Conservation (phyloP, 2,329 filamentous ascomycete species). For the Trichoderma brevicompactum region DNA sequence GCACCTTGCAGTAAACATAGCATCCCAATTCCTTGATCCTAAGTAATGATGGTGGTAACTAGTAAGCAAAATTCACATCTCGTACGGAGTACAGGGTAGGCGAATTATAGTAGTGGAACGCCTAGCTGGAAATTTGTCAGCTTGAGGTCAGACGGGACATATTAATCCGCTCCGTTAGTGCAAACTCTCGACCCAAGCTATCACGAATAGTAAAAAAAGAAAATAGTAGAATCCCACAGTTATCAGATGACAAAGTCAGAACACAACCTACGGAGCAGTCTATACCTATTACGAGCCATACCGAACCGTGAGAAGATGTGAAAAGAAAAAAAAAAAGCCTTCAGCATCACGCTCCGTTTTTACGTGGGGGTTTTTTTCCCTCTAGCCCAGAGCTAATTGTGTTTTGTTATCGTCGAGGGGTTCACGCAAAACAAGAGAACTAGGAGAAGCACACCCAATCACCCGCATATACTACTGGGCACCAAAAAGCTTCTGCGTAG, state of each 20-base stretch:
- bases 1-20: too few relatives aligned
- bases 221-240: background rate
- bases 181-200: constrained; percentile 10
- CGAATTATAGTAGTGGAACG: too few relatives aligned
- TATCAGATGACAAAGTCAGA: constrained; percentile 1
- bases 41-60: too few relatives aligned
- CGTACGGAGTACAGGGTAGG: background rate
- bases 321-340: constrained; percentile 14
- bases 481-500: background rate
- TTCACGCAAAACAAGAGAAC: background rate
- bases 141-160: background rate
- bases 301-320: background rate
- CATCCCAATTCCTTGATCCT: too few relatives aligned
- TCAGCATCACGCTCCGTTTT: constrained; percentile 23
- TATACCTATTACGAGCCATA: constrained; percentile 8
- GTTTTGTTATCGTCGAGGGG: background rate
- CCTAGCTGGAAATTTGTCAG: background rate
- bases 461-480: constrained; percentile 6
- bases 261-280: background rate
- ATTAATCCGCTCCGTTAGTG: constrained; percentile 19
- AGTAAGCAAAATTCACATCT: background rate
- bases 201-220: background rate
- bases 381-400: constrained; percentile 3
- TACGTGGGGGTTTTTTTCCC: background rate
- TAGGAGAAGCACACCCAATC: background rate